Evolutionary conservation across 495 filamentous ascomycete genomes (phyloP).

Genomic region (Penicillium fimorum): DNA sequence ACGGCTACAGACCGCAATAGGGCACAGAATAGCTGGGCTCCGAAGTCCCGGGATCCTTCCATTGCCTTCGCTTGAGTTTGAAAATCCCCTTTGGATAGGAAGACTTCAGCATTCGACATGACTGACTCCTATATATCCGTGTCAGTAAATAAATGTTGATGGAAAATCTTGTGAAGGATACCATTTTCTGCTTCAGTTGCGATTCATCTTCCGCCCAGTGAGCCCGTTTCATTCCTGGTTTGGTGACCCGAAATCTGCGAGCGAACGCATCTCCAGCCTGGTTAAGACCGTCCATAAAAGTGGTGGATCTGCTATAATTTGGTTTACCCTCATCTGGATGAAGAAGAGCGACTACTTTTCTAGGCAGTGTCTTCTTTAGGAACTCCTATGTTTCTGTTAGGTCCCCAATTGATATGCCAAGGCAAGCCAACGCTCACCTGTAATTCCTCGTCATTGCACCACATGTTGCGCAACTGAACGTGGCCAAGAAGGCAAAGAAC

Average conservation of each 20-base stretch:
- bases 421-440: constrained; percentile 46
- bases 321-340: constrained; percentile 60
- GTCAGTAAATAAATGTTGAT: constrained; percentile 4
- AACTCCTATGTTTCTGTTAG: constrained; percentile 35
- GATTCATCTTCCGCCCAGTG: constrained; percentile 68
- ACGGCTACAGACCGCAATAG: constrained; percentile 75
- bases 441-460: constrained; percentile 77
- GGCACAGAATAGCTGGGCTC: constrained; percentile 86
- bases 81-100: constrained; percentile 68
- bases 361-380: constrained; percentile 59
- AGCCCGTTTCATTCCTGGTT: constrained; percentile 65
- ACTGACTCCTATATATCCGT: constrained; percentile 30
- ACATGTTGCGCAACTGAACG: constrained; percentile 70
- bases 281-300: constrained; percentile 74
- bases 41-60: constrained; percentile 81
- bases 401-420: not conserved
- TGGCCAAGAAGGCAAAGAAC: constrained; percentile 77
- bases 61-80: constrained; percentile 60
- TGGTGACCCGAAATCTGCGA: constrained; percentile 64
- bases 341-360: constrained; percentile 59
- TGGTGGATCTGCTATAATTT: constrained; percentile 68
- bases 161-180: constrained; percentile 12
- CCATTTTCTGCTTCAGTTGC: constrained; percentile 55
- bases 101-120: constrained; percentile 39
- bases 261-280: constrained; percentile 66